These are phyloP conservation scores for Phytophthora ohioensis DNA, from an alignment of 352 stramenopile species.

Conservation along the genomic window DNA sequence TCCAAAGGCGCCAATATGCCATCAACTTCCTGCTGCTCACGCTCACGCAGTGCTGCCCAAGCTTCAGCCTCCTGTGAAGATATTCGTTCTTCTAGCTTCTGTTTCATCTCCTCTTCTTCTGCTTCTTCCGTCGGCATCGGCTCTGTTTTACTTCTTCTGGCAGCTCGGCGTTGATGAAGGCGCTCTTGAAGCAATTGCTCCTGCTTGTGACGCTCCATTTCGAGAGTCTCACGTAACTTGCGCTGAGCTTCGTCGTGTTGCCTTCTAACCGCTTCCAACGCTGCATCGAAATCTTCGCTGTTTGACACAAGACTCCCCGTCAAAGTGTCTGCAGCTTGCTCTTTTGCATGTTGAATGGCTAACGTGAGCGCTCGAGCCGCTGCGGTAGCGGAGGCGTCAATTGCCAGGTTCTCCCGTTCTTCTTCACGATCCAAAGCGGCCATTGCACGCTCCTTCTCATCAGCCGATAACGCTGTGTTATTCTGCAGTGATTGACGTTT, in stretches of 20 bases:
- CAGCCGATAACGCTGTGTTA: conserved; percentile 16
- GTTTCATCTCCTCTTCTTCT: conserved; percentile 26
- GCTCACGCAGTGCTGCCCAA: conserved; percentile 15
- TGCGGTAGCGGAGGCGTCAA: conserved; percentile 29
- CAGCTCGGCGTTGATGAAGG: conserved; percentile 33
- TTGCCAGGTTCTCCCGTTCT: conserved; percentile 11
- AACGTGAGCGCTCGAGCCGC: conserved; percentile 24
- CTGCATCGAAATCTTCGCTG: conserved; percentile 29
- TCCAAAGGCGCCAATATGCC: conserved; percentile 28
- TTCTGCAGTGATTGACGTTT: conserved; percentile 38
- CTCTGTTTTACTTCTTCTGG: conserved; percentile 15
- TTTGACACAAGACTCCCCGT: conserved; percentile 16
- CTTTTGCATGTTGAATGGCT: conserved; percentile 17
- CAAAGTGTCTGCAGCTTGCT: conserved; percentile 25
- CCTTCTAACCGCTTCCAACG: conserved; percentile 28
- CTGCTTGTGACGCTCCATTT: conserved; percentile 43
- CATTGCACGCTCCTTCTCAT: conserved; percentile 16
- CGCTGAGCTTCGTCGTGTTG: conserved; percentile 28
- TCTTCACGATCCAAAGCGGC: conserved; percentile 36
- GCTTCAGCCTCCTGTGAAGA: conserved; percentile 21
- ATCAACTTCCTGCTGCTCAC: conserved; percentile 28
- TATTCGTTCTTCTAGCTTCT: conserved; percentile 21
- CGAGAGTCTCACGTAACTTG: conserved; percentile 25
- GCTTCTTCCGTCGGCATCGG: conserved; percentile 22
- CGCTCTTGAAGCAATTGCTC: conserved; percentile 40